Conservation (phyloP, 1,284 basidiomycete species). For the Thelephora terrestris region DNA sequence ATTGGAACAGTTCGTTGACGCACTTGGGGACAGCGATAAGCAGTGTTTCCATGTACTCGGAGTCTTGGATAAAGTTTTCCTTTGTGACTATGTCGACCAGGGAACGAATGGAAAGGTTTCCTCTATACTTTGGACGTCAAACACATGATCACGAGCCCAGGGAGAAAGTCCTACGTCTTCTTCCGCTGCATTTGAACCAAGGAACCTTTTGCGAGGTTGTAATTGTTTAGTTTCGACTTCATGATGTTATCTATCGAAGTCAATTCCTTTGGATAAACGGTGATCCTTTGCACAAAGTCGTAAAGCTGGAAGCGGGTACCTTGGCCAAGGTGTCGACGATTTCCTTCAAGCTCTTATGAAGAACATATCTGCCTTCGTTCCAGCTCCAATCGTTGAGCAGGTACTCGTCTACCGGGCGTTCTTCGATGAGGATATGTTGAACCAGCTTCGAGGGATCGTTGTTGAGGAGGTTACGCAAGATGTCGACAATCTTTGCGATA, state of each 20-base stretch:
- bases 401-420: constrained; percentile 75
- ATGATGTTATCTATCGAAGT: constrained; percentile 81
- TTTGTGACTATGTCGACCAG: constrained; percentile 80
- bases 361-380: constrained; percentile 84
- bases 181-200: constrained; percentile 92
- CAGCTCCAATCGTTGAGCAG: constrained; percentile 73
- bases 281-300: constrained; percentile 3
- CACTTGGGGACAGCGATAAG: constrained; percentile 94
- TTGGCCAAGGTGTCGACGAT: constrained; percentile 76
- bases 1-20: constrained; percentile 14
- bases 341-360: constrained; percentile 71
- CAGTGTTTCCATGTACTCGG: constrained; percentile 91
- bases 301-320: constrained; percentile 33
- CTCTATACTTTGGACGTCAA: constrained; percentile 38
- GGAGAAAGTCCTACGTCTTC: constrained; percentile 58
- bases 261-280: constrained; percentile 60
- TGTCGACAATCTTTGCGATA: constrained; percentile 92
- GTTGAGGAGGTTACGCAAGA: constrained; percentile 83
- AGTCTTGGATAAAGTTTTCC: constrained; percentile 77
- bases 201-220: constrained; percentile 91
- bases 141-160: not conserved
- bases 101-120: constrained; percentile 87
- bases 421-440: constrained; percentile 81
- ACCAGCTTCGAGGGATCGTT: constrained; percentile 79
- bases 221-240: constrained; percentile 85